Conservation (phyloP, 140 eudicot genomes). For the Cichorium intybus region DNA sequence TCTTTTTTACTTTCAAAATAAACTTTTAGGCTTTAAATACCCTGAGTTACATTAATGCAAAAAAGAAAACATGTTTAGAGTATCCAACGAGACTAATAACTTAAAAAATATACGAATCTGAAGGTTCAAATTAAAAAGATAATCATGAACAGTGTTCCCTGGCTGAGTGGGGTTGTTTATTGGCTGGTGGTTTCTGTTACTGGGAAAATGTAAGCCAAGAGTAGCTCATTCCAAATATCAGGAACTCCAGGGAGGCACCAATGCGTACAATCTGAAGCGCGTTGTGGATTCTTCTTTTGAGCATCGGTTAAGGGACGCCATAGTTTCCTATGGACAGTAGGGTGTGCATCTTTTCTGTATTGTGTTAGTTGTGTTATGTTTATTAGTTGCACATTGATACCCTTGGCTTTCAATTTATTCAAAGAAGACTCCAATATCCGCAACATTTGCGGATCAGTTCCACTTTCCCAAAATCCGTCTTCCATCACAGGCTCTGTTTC, state of each 20-base stretch:
- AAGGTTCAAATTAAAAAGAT: background rate
- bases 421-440: slow-evolving; percentile 32
- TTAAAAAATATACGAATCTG: background rate
- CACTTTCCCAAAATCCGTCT: slow-evolving; percentile 37
- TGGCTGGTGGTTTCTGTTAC: background rate
- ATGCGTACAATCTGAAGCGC: slow-evolving; percentile 44
- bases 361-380: slow-evolving; percentile 65
- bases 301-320: slow-evolving; percentile 39
- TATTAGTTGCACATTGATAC: slow-evolving; percentile 36
- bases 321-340: slow-evolving; percentile 39
- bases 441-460: slow-evolving; percentile 42
- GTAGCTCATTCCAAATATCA: slow-evolving; percentile 48
- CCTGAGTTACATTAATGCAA: background rate
- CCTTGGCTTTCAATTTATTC: slow-evolving; percentile 28
- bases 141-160: background rate
- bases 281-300: slow-evolving; percentile 28
- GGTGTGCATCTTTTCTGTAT: slow-evolving; percentile 51
- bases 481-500: slow-evolving; percentile 37
- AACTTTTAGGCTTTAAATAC: background rate
- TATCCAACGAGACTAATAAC: background rate
- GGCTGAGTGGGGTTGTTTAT: background rate
- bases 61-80: background rate
- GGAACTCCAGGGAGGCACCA: slow-evolving; percentile 55
- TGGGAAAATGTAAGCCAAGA: slow-evolving; percentile 32
- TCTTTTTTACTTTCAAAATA: background rate